These are phyloP conservation scores for Trichophyton rubrum DNA, from an alignment of 2,329 filamentous ascomycete genomes.

Conservation along the genomic window DNA sequence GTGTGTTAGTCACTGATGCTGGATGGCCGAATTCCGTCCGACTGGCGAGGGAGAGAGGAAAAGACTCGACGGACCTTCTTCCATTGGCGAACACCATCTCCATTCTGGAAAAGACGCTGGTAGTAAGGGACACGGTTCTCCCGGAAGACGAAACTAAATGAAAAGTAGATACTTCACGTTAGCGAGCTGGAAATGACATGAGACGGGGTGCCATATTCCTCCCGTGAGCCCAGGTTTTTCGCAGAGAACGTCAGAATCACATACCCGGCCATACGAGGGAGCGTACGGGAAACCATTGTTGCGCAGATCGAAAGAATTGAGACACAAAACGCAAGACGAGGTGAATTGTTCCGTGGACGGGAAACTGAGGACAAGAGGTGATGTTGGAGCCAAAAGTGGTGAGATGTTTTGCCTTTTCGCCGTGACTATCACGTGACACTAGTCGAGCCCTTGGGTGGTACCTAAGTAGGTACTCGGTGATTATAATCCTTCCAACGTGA, in stretches of 20 bases:
- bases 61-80: slow-evolving; percentile 44
- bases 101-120: slow-evolving; percentile 53
- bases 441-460: background rate
- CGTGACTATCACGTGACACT: background rate
- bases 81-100: slow-evolving; percentile 56
- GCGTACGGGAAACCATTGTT: slow-evolving; percentile 32
- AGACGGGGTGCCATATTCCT: background rate
- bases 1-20: background rate
- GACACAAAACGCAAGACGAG: slow-evolving; percentile 8
- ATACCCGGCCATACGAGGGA: slow-evolving; percentile 33
- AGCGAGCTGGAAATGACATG: background rate
- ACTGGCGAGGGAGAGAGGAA: background rate
- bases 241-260: slow-evolving; percentile 14
- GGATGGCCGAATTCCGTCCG: background rate
- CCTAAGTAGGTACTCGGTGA: too few relatives aligned
- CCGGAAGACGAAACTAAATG: slow-evolving; percentile 44
- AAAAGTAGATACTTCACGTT: background rate
- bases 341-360: slow-evolving; percentile 17
- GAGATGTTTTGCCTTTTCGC: background rate
- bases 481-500: too few relatives aligned
- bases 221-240: background rate
- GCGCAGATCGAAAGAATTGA: slow-evolving; percentile 16
- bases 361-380: background rate
- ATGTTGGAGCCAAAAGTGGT: background rate
- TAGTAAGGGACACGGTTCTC: slow-evolving; percentile 56